These are phyloP conservation scores for Silene uniflora DNA, from an alignment of 148 eudicot species.

Conservation along the genomic window DNA sequence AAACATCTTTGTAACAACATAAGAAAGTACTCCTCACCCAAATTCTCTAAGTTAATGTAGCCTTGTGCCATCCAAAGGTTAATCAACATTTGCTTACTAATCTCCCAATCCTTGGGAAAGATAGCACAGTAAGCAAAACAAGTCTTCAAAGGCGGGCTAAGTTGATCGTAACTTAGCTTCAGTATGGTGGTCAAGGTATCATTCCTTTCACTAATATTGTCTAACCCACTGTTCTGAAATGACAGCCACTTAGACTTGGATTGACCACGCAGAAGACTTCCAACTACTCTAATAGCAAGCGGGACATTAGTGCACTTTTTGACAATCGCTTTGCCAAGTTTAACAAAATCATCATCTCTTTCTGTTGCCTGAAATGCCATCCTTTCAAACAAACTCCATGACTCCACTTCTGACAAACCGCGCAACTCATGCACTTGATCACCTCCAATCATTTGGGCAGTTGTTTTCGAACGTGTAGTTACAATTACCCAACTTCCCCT, in stretches of 20 bases:
- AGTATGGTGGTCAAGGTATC: neutral
- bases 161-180: conserved; percentile 9
- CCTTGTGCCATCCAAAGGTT: conserved; percentile 24
- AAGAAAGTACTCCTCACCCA: conserved; percentile 9
- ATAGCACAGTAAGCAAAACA: conserved; percentile 17
- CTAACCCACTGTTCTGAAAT: conserved; percentile 4
- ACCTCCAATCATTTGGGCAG: neutral
- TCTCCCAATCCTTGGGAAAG: conserved; percentile 10
- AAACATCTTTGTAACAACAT: conserved; percentile 22
- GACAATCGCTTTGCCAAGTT: conserved; percentile 23
- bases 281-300: conserved; percentile 20
- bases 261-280: conserved; percentile 19
- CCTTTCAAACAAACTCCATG: conserved; percentile 2
- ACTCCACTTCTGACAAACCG: conserved; percentile 4
- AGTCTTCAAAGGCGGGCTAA: conserved; percentile 1
- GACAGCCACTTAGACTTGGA: conserved; percentile 4
- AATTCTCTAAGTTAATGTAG: conserved; percentile 5
- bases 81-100: conserved; percentile 8
- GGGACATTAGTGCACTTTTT: conserved; percentile 22
- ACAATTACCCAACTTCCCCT: conserved; percentile 13
- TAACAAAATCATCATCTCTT: neutral
- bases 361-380: neutral
- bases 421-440: neutral
- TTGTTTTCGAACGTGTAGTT: conserved; percentile 1
- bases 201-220: neutral